phyloP scores from a whole-genome alignment of 208 protist species.

The Angomonas deanei region DNA sequence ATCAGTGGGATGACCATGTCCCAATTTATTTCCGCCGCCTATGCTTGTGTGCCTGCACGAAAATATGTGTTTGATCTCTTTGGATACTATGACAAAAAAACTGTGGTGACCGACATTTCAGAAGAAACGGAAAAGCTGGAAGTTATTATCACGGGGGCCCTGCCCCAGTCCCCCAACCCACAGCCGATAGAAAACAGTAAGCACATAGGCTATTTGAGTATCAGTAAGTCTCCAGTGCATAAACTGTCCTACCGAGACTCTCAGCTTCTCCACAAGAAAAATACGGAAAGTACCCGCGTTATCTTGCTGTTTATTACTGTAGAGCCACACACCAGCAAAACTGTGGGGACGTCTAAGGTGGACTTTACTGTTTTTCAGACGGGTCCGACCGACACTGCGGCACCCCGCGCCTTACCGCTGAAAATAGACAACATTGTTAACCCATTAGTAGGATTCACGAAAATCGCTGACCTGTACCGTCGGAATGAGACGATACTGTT shows the following conservation, averaged over 20 bases:
- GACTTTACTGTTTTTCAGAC: conserved; percentile 36
- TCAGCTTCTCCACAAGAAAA: conserved; percentile 11
- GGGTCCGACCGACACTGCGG: not conserved
- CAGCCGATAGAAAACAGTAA: not conserved
- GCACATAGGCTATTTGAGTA: conserved; percentile 31
- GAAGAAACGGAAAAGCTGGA: conserved; percentile 18
- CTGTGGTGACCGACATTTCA: conserved; percentile 27
- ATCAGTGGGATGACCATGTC: conserved; percentile 43
- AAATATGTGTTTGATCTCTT: conserved; percentile 33
- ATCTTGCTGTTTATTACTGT: conserved; percentile 41
- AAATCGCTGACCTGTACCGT: conserved; percentile 26
- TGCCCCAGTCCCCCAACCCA: not conserved
- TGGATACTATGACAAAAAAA: conserved; percentile 23
- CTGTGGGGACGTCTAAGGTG: conserved; percentile 23
- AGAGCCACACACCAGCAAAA: not conserved
- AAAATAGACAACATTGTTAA: conserved; percentile 60
- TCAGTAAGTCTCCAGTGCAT: conserved; percentile 38
- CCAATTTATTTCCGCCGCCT: conserved; percentile 33
- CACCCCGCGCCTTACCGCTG: conserved; percentile 16
- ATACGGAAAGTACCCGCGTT: not conserved
- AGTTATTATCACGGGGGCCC: conserved; percentile 26
- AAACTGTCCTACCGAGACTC: conserved; percentile 54
- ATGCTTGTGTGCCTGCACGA: not conserved
- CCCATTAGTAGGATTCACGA: conserved; percentile 44
- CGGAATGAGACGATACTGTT: conserved; percentile 14